Base-by-base conservation (phyloP, 441 rosid species). In the Corymbia citriodora region DNA sequence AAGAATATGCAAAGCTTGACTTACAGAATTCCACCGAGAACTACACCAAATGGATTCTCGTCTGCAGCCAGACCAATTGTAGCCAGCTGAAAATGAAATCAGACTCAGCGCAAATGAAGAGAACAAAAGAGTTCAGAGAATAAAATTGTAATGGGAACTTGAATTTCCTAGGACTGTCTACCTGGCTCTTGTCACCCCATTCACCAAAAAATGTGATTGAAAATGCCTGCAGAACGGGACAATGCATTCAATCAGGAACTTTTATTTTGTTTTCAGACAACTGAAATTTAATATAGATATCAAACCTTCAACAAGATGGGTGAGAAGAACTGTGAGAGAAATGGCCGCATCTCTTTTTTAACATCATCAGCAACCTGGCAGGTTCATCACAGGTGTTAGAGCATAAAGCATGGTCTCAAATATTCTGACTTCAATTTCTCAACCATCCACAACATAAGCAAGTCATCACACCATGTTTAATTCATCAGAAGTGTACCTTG, bases 181-280 rank as follows among this genome's bases (percentile, higher is more conserved):
- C 99, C 99, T 97, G 99, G 93, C 99, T 98, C 96, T 95, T 98
- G 94, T 98, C 99, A 88, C 99, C 99, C 97, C 97, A 96, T 95
- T 98, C 99, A 49, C 99, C 99, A 91, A 98, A 97, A 93, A 98
- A 98, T 15, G 97, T 97, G 86, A 98, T 96, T 48, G 99, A 98
- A 94, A 97, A 98, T 27, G 99, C 99, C 99, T 98, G 96, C 92
- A 93, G 70, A 68, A 92, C 55, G 87, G 54, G 40, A 33, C 85
- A 87, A 50, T 23, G 88, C 54, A 90, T 92, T 91, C 19, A 88
- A 74, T 79, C 36, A 90, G 48, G 68, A 90, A 36, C 54, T 19
- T 87, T 70, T 68, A 79, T 88, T 59, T 90, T 53, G 33, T 90
- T 87, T 23, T 36, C 23, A 52, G 55, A 50, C 57, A 55, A 48